These are phyloP conservation scores for Wickerhamomyces tratensis DNA, from an alignment of 805 yeast genomes.

Conservation along the genomic window DNA sequence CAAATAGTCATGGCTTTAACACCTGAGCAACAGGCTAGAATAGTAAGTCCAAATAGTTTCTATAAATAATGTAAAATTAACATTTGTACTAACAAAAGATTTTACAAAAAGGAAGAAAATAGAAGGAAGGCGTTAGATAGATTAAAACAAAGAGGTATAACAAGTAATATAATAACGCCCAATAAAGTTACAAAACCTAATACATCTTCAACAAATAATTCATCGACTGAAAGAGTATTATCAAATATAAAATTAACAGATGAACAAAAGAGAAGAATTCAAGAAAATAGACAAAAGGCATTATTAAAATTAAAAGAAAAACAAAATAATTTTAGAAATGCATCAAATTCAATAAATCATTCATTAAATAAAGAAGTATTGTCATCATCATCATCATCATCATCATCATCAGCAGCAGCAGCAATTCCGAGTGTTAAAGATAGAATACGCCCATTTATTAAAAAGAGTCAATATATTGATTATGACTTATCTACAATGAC, in stretches of 20 bases:
- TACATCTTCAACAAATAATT: constrained; percentile 2
- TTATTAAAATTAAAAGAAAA: constrained; percentile 29
- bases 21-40: constrained; percentile 22
- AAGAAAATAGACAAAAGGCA: constrained; percentile 45
- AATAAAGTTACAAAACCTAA: constrained; percentile 8
- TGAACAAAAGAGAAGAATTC: constrained; percentile 40
- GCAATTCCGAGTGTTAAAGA: constrained; percentile 8
- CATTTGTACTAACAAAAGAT: too few species aligned
- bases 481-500: constrained; percentile 88
- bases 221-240: constrained; percentile 1
- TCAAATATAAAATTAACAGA: constrained; percentile 26
- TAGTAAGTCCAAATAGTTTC: constrained; percentile 14
- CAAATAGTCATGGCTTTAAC: constrained; percentile 8
- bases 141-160: constrained; percentile 35
- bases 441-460: constrained; percentile 36
- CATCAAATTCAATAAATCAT: constrained; percentile 17
- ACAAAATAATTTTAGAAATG: constrained; percentile 29
- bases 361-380: constrained; percentile 3
- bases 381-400: not conserved
- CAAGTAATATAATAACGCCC: constrained; percentile 2
- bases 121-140: constrained; percentile 53
- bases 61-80: too few species aligned
- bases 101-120: constrained; percentile 42
- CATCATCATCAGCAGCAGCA: not conserved
- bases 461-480: constrained; percentile 62